Evolutionary conservation across 768 basidiomycete genomes (phyloP), one percentile per base, ranked within the genome.

Genomic region (Naganishia friedmannii): DNA sequence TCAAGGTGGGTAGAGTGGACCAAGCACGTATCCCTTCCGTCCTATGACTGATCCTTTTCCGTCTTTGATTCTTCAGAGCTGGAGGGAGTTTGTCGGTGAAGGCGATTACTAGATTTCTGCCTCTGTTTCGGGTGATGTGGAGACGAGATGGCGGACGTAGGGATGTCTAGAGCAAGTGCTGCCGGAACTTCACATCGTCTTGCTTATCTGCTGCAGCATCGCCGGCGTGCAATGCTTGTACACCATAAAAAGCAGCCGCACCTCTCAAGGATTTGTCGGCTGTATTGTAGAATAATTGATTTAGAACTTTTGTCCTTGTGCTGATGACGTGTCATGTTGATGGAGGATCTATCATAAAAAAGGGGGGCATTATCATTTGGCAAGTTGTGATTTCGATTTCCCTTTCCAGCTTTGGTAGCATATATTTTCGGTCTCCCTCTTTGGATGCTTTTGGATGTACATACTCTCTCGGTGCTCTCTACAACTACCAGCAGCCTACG

Each of bases 1-100:
- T 99, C 76, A 80, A 77, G 72, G 69, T 70, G 26, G 5, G 86
- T 69, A 23, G 15, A n/a, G 45, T 19, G 12, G 1, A 29, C 19
- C 5, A 15, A 29, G 10, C 6, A 19, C 1, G 42, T 32, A 1
- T 6, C 2, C 15, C 4, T 15, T 21, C 26, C 21, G 68, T 13
- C 31, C 19, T 3, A 23, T 51, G 5, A 21, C 46, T 58, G 46
- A 66, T 23, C 13, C 0, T 31, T 0, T 63, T 23, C 7, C 37
- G 3, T 34, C 15, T 57, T 29, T 9, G 8, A 29, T 13, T 34
- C 37, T 37, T 6, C 68, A 69, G 70, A 65, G 55, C 31, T 70
- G 70, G 70, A 48, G 70, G 65, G 70, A 70, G 66, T 70, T 63
- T 32, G 70, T 70, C 26, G 70, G 70, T 17, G 39, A 39, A 48